phyloP scores from a whole-genome alignment of 495 filamentous ascomycete species.

The Aspergillus olivimuriae region DNA sequence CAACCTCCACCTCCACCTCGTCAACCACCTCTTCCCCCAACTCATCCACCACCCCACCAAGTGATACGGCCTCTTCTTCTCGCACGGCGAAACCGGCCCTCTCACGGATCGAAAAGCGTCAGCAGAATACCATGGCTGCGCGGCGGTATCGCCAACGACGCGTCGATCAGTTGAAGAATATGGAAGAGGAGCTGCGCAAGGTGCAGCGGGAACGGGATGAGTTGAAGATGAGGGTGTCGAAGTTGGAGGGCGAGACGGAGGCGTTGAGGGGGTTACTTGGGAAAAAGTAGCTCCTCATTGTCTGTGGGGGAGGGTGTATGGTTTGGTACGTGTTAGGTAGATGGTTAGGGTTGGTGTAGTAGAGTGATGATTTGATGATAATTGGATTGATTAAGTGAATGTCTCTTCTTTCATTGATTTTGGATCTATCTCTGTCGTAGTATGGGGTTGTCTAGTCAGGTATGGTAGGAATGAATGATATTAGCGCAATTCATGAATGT shows the following conservation, averaged over 20 bases:
- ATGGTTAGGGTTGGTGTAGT: no score
- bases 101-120: conserved; percentile 46
- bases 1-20: not conserved
- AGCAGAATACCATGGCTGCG: conserved; percentile 63
- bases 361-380: no score
- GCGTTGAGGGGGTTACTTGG: no score
- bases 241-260: conserved; percentile 57
- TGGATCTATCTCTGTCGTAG: no score
- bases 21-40: conserved; percentile 2
- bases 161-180: conserved; percentile 56
- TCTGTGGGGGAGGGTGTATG: conserved; percentile 11
- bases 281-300: conserved; percentile 29
- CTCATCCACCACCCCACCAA: conserved; percentile 3
- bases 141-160: conserved; percentile 67
- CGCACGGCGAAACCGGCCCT: conserved; percentile 4
- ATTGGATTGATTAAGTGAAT: no score
- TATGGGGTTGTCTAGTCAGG: no score
- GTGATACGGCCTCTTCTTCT: not conserved
- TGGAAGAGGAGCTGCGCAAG: conserved; percentile 55
- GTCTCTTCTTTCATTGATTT: no score
- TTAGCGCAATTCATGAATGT: not conserved
- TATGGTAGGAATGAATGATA: no score
- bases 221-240: conserved; percentile 54
- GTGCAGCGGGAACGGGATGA: conserved; percentile 58
- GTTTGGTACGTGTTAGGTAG: not conserved